Base-by-base conservation (phyloP, 768 basidiomycete genomes). In the Saitozyma podzolica region DNA sequence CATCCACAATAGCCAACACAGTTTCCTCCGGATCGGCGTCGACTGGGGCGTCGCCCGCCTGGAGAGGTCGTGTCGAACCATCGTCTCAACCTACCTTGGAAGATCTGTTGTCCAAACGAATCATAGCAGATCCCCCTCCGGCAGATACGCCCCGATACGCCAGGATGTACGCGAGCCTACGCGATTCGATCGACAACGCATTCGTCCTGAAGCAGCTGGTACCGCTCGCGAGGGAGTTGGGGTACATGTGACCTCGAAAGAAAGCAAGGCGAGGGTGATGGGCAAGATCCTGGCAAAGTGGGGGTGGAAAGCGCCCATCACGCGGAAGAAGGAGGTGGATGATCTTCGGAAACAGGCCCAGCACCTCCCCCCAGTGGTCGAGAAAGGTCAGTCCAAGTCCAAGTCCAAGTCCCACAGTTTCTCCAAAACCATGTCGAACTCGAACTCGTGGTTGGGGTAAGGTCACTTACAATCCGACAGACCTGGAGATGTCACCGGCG, bases 241-340 rank as follows among this genome's bases (percentile, higher is more conserved):
- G 14, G 13, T 58, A 37, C 52, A 6, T 6, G 40, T 11, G 39
- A 8, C 39, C 2, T 2, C 9, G 13, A 55, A 50, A 43, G 13
- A 54, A 10, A 39, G 29, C 3, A 68, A 64, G 57, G 50, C 8
- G 45, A 40, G 29, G 17, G 10, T 59, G 14, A 49, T 68, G 9
- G 29, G n/a, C n/a, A 17, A 50, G 48, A 61, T 68, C n/a, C 41
- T 68, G 50, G 19, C 16, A 16, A 17, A 49, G 10, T 68, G 63
- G 63, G 66, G 60, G 37, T 68, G 66, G 66, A 56, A 45, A 17
- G 17, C 54, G 6, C 59, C 62, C 8, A 16, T 54, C 14, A 16
- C 56, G 50, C 42, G 19, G 54, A 56, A 63, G 16, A 16, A 52
- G 16, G 10, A 7, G 29, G 40, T 58, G 45, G 13, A 37, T 41